Conservation (phyloP, 139 green algal species). For the Pycnococcus provasolii region DNA sequence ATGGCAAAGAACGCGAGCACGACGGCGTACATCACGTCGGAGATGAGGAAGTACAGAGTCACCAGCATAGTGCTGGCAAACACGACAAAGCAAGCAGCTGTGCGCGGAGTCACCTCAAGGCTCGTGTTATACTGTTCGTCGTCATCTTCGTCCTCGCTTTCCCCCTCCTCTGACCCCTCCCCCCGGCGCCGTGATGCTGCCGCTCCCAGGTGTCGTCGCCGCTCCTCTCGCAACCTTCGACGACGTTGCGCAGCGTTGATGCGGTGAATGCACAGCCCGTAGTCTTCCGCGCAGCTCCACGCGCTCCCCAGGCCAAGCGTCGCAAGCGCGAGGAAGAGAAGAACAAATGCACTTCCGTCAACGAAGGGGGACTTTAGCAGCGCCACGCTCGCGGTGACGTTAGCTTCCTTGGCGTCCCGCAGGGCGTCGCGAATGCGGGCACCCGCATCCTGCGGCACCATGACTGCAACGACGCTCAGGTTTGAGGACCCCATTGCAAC, state of each 20-base stretch:
- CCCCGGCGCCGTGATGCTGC: too few relatives aligned
- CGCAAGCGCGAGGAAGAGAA: not conserved
- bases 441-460: too few relatives aligned
- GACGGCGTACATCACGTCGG: conserved; percentile 5
- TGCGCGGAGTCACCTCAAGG: conserved; percentile 16
- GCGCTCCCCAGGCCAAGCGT: not conserved
- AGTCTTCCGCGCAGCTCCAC: not conserved
- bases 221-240: too few relatives aligned
- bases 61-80: conserved; percentile 23
- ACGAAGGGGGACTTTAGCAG: not conserved
- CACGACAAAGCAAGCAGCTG: conserved; percentile 18
- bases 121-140: not conserved
- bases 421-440: too few relatives aligned
- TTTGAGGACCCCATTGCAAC: too few relatives aligned
- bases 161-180: too few relatives aligned
- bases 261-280: not conserved
- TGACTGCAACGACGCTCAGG: too few relatives aligned
- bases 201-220: too few relatives aligned
- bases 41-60: conserved; percentile 30
- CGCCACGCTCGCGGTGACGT: not conserved
- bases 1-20: conserved; percentile 28
- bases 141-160: not conserved
- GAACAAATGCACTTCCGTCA: not conserved
- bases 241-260: not conserved
- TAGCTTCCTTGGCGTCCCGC: too few relatives aligned